Conservation (phyloP, 257 asterid genomes). For the Solanum neorickii region DNA sequence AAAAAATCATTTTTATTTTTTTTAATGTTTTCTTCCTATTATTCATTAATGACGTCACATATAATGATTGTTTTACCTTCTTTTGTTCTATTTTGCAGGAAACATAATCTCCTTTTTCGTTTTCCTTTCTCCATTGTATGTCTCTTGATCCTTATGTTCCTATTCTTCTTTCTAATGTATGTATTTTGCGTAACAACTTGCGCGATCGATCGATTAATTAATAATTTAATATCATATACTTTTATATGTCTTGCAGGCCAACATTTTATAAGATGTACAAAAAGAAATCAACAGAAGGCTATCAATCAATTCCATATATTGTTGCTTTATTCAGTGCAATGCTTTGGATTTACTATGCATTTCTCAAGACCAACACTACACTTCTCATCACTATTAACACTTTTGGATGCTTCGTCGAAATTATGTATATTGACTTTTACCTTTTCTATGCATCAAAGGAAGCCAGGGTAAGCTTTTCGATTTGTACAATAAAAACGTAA, state of each 20-base stretch:
- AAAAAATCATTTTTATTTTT: no score
- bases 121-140: conserved; percentile 43
- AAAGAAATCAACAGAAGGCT: conserved; percentile 34
- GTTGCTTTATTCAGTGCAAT: conserved; percentile 28
- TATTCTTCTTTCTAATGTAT: neutral
- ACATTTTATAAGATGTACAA: conserved; percentile 23
- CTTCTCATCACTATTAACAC: conserved; percentile 47
- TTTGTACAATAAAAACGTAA: neutral
- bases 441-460: conserved; percentile 25
- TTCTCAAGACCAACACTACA: conserved; percentile 24
- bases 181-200: neutral
- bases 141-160: neutral
- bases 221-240: no score
- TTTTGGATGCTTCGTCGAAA: conserved; percentile 30
- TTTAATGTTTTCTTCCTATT: neutral
- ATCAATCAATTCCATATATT: conserved; percentile 27
- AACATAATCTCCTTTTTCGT: conserved; percentile 26
- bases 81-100: conserved; percentile 16
- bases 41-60: neutral
- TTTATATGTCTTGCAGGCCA: conserved; percentile 18
- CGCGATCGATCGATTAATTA: neutral
- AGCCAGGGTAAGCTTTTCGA: conserved; percentile 17
- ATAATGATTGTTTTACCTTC: neutral
- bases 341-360: conserved; percentile 47
- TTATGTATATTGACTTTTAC: conserved; percentile 28